Conservation (phyloP, 805 yeast genomes). For the Ogataea siamensis region DNA sequence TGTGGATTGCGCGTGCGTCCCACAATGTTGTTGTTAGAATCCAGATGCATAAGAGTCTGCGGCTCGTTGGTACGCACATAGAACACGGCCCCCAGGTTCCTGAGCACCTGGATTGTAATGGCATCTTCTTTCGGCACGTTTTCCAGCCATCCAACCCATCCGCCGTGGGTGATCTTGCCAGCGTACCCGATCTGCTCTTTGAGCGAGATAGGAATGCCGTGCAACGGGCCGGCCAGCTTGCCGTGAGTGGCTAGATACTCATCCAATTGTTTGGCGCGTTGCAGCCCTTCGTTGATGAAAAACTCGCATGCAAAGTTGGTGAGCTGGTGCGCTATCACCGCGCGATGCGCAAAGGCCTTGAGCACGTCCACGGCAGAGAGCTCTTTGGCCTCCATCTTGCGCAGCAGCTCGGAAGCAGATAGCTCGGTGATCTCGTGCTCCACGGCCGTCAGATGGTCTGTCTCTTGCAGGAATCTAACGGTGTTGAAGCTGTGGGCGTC, state of each 20-base stretch:
- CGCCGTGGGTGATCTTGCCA: slow-evolving; percentile 57
- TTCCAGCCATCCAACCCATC: slow-evolving; percentile 52
- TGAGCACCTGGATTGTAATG: slow-evolving; percentile 45
- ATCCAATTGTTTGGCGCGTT: slow-evolving; percentile 56
- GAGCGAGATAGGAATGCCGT: slow-evolving; percentile 66
- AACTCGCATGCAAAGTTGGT: slow-evolving; percentile 53
- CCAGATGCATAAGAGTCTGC: slow-evolving; percentile 67
- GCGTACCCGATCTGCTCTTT: slow-evolving; percentile 61
- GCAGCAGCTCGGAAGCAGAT: slow-evolving; percentile 42
- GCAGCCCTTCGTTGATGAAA: slow-evolving; percentile 61
- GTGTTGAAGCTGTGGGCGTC: slow-evolving; percentile 37
- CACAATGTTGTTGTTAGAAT: slow-evolving; percentile 56
- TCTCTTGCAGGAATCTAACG: slow-evolving; percentile 34
- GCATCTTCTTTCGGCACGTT: slow-evolving; percentile 48
- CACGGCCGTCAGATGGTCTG: slow-evolving; percentile 31
- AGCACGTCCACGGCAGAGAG: slow-evolving; percentile 50
- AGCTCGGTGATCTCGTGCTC: slow-evolving; percentile 45
- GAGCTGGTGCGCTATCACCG: slow-evolving; percentile 62
- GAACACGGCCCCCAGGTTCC: slow-evolving; percentile 56
- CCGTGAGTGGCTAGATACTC: slow-evolving; percentile 47
- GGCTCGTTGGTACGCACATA: slow-evolving; percentile 69
- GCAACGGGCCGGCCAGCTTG: slow-evolving; percentile 61
- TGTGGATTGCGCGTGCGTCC: slow-evolving; percentile 60
- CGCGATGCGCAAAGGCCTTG: slow-evolving; percentile 63
- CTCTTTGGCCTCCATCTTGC: slow-evolving; percentile 45